Conservation (phyloP, 805 yeast species). For the Pichia thaimueangensis region DNA sequence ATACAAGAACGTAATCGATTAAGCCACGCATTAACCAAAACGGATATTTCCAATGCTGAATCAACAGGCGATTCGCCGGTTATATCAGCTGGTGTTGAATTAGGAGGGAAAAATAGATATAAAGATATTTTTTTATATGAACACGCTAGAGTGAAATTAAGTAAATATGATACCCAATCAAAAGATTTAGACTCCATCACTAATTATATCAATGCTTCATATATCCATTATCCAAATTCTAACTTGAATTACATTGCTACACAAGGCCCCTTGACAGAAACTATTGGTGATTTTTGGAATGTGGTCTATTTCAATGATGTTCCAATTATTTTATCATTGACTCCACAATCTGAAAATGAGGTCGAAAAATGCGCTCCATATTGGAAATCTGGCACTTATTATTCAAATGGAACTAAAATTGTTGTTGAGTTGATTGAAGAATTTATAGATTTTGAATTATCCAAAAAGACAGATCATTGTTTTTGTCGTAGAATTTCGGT, state of each 20-base stretch:
- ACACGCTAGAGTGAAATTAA: slow-evolving; percentile 69
- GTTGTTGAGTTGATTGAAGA: slow-evolving; percentile 22
- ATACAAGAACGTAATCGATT: slow-evolving; percentile 62
- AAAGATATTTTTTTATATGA: slow-evolving; percentile 85
- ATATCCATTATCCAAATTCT: slow-evolving; percentile 40
- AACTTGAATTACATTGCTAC: slow-evolving; percentile 63
- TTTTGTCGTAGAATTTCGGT: slow-evolving; percentile 41
- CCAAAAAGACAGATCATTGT: slow-evolving; percentile 18
- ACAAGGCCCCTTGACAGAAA: slow-evolving; percentile 77
- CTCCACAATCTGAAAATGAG: slow-evolving; percentile 70
- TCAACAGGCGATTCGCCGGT: slow-evolving; percentile 12
- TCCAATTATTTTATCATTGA: slow-evolving; percentile 66
- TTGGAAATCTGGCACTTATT: slow-evolving; percentile 63
- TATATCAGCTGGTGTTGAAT: slow-evolving; percentile 72
- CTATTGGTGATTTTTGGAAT: slow-evolving; percentile 82
- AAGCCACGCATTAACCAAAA: slow-evolving; percentile 35
- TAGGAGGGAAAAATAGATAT: slow-evolving; percentile 77
- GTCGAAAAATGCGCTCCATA: slow-evolving; percentile 76
- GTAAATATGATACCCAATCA: slow-evolving; percentile 8
- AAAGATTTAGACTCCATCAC: slow-evolving; percentile 34
- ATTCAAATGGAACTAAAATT: slow-evolving; percentile 23
- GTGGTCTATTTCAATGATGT: slow-evolving; percentile 58
- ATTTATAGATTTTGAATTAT: slow-evolving; percentile 23
- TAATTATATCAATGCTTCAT: slow-evolving; percentile 80
- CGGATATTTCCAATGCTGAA: slow-evolving; percentile 11